Evolutionary conservation across 306 rosid genomes (phyloP), one percentile per base, ranked within the genome.

Genomic region (Vigna mungo): DNA sequence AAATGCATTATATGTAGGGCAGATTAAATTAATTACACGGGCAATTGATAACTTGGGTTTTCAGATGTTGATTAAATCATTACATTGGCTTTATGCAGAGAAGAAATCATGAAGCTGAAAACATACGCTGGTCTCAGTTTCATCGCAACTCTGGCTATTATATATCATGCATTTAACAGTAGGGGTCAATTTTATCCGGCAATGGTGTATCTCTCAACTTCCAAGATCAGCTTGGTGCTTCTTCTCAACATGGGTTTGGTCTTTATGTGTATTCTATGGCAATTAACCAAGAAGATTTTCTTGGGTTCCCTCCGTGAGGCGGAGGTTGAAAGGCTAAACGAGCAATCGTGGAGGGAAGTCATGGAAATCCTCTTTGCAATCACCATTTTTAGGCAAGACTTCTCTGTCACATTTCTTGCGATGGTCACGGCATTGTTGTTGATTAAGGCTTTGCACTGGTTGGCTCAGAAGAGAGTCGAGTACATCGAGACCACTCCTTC

Each of bases 101-200:
- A 43, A 83, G 71, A 72, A 95, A 87, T 96, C 97, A 87, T 96
- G 93, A 91, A 87, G 91, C 80, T 96, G 84, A 96, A 93, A 79
- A 87, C 96, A 4, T 96, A 96, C 81, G 97, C 94, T 10, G 93
- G 97, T 83, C 83, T 96, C 62, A 96, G 99, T 84, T 87, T 92
- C 77, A 51, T 96, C 56, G 97, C 97, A 55, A 86, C 97, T 72
- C 77, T 96, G 72, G 97, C 93, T 47, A 91, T 92, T 80, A 30
- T 89, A 23, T 96, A 96, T 73, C 99, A 96, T 87, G 98, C 94
- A 18, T 96, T 96, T 68, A 91, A 84, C 84, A 96, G 97, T 53
- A 88, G 99, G 89, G 93, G 96, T 56, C 99, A 96, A 84, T 96
- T 96, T 80, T 96, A 92, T 83, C 99, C 98, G 0, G 99, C 99